Conservation (phyloP, 1,139 yeast species). For the Diutina sp. region DNA sequence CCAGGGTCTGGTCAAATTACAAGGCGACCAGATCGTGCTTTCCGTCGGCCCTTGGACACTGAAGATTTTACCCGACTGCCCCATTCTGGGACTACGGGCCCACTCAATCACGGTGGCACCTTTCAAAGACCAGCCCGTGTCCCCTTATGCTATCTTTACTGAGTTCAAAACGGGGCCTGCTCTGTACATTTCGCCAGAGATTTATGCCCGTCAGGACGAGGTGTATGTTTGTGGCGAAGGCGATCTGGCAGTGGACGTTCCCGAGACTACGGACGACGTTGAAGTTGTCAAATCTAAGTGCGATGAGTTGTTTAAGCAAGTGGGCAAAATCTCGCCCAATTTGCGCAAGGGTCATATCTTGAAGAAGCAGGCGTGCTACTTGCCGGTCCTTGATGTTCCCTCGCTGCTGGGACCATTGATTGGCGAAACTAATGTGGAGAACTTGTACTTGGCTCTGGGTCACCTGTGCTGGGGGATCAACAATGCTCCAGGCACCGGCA, state of each 20-base stretch:
- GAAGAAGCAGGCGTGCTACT: conserved; percentile 86
- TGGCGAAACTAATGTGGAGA: conserved; percentile 81
- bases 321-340: conserved; percentile 63
- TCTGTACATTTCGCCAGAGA: conserved; percentile 76
- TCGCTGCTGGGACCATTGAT: conserved; percentile 86
- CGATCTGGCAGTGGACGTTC: conserved; percentile 78
- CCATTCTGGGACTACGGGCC: conserved; percentile 84
- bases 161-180: conserved; percentile 61
- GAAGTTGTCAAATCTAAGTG: conserved; percentile 81
- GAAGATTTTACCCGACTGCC: conserved; percentile 78
- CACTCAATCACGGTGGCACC: conserved; percentile 92
- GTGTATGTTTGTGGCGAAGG: conserved; percentile 98
- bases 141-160: conserved; percentile 91
- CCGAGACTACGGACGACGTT: conserved; percentile 90
- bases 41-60: conserved; percentile 97
- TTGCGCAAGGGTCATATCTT: conserved; percentile 65
- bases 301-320: conserved; percentile 75
- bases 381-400: conserved; percentile 89
- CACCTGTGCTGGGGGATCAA: conserved; percentile 99
- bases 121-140: conserved; percentile 50
- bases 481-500: conserved; percentile 95
- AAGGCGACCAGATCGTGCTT: conserved; percentile 68
- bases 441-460: conserved; percentile 74
- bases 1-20: conserved; percentile 21
- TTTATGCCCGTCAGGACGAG: conserved; percentile 91